Evolutionary conservation across 331 rosid genomes (phyloP).

Genomic region (Arachis monticola): DNA sequence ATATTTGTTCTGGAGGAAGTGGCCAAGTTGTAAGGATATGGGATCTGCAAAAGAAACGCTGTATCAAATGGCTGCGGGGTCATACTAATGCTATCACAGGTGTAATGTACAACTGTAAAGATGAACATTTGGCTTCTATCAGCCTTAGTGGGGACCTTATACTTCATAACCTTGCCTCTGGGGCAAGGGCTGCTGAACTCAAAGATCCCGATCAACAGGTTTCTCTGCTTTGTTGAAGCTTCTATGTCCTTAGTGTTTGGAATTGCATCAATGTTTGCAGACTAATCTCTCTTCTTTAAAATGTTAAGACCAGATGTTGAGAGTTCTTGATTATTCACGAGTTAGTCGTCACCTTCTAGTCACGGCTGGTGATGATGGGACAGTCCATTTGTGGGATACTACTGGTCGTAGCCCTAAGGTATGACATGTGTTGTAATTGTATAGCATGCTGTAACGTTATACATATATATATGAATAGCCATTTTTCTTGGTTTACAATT

Average conservation of each 20-base stretch:
- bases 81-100: slow-evolving; percentile 88
- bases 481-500: neutral
- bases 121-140: slow-evolving; percentile 97
- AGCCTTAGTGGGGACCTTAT: slow-evolving; percentile 93
- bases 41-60: slow-evolving; percentile 95
- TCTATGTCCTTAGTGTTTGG: slow-evolving; percentile 36
- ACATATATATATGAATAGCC: no score
- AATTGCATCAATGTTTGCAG: slow-evolving; percentile 44
- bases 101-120: slow-evolving; percentile 91
- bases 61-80: slow-evolving; percentile 94
- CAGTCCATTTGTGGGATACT: slow-evolving; percentile 96
- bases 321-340: slow-evolving; percentile 98
- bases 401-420: slow-evolving; percentile 98
- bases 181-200: slow-evolving; percentile 92
- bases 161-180: slow-evolving; percentile 96
- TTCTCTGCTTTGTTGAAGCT: slow-evolving; percentile 46
- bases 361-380: slow-evolving; percentile 98
- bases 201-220: slow-evolving; percentile 97
- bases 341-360: slow-evolving; percentile 89
- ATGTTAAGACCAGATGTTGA: slow-evolving; percentile 93
- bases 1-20: slow-evolving; percentile 96
- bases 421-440: slow-evolving; percentile 17
- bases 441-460: neutral
- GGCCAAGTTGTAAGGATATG: slow-evolving; percentile 97
- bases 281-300: slow-evolving; percentile 61